Base-by-base conservation (phyloP, 2,329 filamentous ascomycete species). In the Periconia digitata region DNA sequence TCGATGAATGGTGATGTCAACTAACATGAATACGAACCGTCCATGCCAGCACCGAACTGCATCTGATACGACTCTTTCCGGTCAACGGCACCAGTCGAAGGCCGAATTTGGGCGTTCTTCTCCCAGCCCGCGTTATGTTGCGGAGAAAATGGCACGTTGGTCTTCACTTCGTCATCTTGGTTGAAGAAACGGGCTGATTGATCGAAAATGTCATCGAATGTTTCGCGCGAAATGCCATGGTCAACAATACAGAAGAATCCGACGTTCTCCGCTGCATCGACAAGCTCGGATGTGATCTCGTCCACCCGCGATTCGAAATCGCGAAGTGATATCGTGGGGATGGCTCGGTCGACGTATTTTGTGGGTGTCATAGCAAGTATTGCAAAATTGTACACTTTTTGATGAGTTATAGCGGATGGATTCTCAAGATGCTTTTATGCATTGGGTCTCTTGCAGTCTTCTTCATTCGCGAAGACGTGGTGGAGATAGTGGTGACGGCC, bases 51-150 rank as follows among this genome's bases (percentile, higher is more conserved):
- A n/a, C 82, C 80, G 52, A 82, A 84, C 59, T 85, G 82, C 64
- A 85, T 71, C 62, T 85, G 82, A 59, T 85, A 83, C 10, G 78
- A 82, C 64, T 85, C 83, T 57, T 85, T 85, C 42, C 74, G 76
- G 63, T 86, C 83, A 1, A 79, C 73, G 1, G 73, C 71, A 10
- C 83, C 82, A 0, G 83, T 85, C 3, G 79, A 83, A 1, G 82
- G 82, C 12, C 82, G 76, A 37, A 85, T 69, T 57, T 85, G 82
- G 7, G 76, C 72, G 51, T 75, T 77, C 63, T 80, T 80, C 70
- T 85, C 82, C 81, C 82, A 85, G 7, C 83, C 83, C 1, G 79
- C 77, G 54, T 85, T 85, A 49, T 76, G 47, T 40, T 60, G 73
- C 6, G 69, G 70, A 37, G 73, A 79, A 71, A 79, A 85, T 0